Evolutionary conservation across 2,329 filamentous ascomycete genomes (phyloP).

Genomic region (Nemania sp.): DNA sequence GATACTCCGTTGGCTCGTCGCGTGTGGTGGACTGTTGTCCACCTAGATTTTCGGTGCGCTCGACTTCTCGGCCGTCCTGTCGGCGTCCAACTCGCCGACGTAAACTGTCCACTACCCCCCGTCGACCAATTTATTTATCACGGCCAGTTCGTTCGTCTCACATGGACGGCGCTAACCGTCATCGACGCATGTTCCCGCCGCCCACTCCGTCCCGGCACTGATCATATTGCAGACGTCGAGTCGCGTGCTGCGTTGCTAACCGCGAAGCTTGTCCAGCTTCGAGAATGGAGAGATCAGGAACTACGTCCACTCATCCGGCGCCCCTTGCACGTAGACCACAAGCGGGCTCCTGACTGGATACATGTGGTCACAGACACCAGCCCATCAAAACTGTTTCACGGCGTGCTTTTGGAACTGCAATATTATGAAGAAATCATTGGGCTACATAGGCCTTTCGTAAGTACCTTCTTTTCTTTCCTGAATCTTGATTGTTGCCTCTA

Average conservation of each 20-base stretch:
- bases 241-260: slow-evolving; percentile 32
- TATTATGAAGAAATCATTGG: slow-evolving; percentile 37
- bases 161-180: slow-evolving; percentile 23
- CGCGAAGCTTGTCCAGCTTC: slow-evolving; percentile 23
- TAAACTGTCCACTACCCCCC: slow-evolving; percentile 23
- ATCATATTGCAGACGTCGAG: slow-evolving; percentile 26
- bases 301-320: slow-evolving; percentile 25
- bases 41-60: slow-evolving; percentile 35
- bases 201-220: slow-evolving; percentile 7
- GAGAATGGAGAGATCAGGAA: slow-evolving; percentile 34
- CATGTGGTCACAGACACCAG: slow-evolving; percentile 17
- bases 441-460: slow-evolving; percentile 32
- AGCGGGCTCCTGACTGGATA: slow-evolving; percentile 26
- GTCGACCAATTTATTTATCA: slow-evolving; percentile 23
- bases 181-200: slow-evolving; percentile 29
- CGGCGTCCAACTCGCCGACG: slow-evolving; percentile 35
- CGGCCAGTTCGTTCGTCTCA: slow-evolving; percentile 23
- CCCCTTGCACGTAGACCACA: slow-evolving; percentile 28
- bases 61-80: slow-evolving; percentile 33
- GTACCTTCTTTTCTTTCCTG: neutral
- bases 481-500: too few species aligned
- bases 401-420: slow-evolving; percentile 27
- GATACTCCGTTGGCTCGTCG: slow-evolving; percentile 23
- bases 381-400: slow-evolving; percentile 18
- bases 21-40: slow-evolving; percentile 35